These are phyloP conservation scores for Gnomoniopsis smithogilvyi DNA, from an alignment of 2,329 filamentous ascomycete species.

Conservation along the genomic window DNA sequence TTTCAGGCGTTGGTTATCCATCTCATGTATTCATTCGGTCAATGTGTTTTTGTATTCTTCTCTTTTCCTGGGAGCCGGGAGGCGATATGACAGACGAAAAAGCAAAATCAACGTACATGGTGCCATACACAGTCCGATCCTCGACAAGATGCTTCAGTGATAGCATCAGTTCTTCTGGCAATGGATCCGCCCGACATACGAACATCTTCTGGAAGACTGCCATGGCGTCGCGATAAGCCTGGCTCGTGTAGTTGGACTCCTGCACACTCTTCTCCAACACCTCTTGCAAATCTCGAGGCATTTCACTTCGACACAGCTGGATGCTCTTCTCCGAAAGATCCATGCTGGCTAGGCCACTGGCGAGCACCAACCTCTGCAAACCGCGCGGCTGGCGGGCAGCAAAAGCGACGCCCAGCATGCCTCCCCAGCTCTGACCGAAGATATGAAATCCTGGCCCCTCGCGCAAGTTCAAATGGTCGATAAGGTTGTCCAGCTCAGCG, in stretches of 20 bases:
- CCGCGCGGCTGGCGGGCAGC: conserved; percentile 10
- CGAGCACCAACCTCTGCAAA: conserved; percentile 26
- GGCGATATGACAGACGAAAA: no score
- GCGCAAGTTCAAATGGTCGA: conserved; percentile 20
- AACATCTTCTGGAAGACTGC: conserved; percentile 7
- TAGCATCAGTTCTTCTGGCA: conserved; percentile 8
- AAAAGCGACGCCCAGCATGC: conserved; percentile 4
- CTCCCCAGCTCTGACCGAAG: conserved; percentile 9
- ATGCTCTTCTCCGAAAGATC: conserved; percentile 8
- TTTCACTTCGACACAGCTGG: conserved; percentile 2
- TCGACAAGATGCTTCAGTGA: conserved; percentile 5
- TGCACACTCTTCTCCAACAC: conserved; percentile 5
- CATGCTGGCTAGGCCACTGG: conserved; percentile 29
- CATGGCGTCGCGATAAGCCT: conserved; percentile 8
- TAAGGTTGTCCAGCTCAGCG: conserved; percentile 22
- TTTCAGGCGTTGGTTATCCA: no score
- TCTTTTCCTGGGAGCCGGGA: no score
- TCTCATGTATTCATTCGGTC: no score
- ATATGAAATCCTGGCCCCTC: conserved; percentile 19
- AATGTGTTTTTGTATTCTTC: no score
- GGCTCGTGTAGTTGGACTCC: conserved; percentile 2
- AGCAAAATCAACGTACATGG: conserved; percentile 9
- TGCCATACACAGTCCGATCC: conserved; percentile 10
- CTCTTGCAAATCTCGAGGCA: conserved; percentile 1
- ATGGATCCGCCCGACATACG: conserved; percentile 6